Evolutionary conservation across 108 stramenopile genomes (phyloP), one percentile per base, ranked within the genome.

Genomic region (Craspedostauros australis): DNA sequence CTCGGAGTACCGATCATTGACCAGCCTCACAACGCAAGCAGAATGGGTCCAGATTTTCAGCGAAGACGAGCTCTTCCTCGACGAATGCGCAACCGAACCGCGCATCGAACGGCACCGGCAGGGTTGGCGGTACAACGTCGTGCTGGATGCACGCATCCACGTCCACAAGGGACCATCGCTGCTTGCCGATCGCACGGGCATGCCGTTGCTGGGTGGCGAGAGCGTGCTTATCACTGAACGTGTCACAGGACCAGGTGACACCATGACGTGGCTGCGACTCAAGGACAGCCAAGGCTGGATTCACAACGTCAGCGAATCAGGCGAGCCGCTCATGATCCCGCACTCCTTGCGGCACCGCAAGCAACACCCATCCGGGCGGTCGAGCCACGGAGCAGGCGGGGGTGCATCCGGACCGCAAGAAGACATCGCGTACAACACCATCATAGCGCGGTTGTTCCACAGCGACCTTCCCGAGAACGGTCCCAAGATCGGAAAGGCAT

Each of bases 11-110:
- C 55, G 75, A 34, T 62, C 71, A 3, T 61, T 92, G 5, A 39
- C 73, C 31, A 60, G 75, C 25, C 36, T 84, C 40, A 73, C 77
- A 16, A 45, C 52, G 9, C 80, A 73, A 44, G 79, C 86, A 4
- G 90, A 92, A 62, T 92, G 90, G 90, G 90, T 88, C 12, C 72
- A 80, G 36, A 72, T 92, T 11, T 72, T 70, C 52, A 51, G 67
- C 22, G 47, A 61, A 14, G 74, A 70, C 2, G 63, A 77, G 9
- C 43, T 70, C 4, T 74, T 62, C 43, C 65, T 92, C 29, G 84
- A 86, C 49, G 84, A 88, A 55, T 88, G 86, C 38, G 63, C 61
- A 4, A 22, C 50, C 18, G 75, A 73, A 23, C 73, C 73, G 8
- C 54, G 52, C 6, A 86, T 92, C 39, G 82, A 86, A 40, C 76